phyloP scores from a whole-genome alignment of 148 eudicot genomes.

The Diospyros kaki region DNA sequence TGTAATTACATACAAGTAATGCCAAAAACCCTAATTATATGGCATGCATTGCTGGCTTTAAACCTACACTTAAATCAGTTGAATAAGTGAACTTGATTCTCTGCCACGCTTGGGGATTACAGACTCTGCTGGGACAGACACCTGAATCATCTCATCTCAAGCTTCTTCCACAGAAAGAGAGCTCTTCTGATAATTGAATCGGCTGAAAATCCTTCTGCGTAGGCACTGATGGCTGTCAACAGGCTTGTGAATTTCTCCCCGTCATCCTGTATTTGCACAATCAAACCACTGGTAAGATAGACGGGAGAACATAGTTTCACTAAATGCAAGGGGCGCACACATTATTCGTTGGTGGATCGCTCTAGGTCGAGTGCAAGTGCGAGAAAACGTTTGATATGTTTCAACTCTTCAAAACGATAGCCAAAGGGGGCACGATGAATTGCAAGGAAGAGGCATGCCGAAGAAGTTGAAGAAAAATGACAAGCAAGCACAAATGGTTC shows the following conservation, averaged over 20 bases:
- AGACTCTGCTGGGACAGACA: neutral
- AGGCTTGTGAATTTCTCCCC: constrained; percentile 89
- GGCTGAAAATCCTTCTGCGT: constrained; percentile 95
- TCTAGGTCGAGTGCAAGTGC: too few species aligned
- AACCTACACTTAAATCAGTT: neutral
- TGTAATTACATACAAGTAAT: neutral
- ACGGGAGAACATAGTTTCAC: too few species aligned
- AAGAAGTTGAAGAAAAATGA: too few species aligned
- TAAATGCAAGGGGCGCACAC: too few species aligned
- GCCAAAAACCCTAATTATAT: neutral
- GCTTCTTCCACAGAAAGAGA: constrained; percentile 76
- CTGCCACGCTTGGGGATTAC: neutral
- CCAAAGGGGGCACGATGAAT: too few species aligned
- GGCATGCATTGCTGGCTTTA: constrained; percentile 1
- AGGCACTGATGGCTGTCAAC: constrained; percentile 83
- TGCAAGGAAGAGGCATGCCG: too few species aligned
- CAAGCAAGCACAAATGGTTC: too few species aligned
- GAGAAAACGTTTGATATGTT: too few species aligned
- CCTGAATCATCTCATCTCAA: constrained; percentile 30
- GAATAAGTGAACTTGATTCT: neutral
- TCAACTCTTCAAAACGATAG: too few species aligned
- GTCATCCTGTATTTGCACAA: constrained; percentile 49
- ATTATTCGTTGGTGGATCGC: too few species aligned
- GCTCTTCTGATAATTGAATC: constrained; percentile 78
- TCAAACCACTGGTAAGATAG: neutral